phyloP scores from a whole-genome alignment of 805 yeast genomes.

The Starmerella geochares region DNA sequence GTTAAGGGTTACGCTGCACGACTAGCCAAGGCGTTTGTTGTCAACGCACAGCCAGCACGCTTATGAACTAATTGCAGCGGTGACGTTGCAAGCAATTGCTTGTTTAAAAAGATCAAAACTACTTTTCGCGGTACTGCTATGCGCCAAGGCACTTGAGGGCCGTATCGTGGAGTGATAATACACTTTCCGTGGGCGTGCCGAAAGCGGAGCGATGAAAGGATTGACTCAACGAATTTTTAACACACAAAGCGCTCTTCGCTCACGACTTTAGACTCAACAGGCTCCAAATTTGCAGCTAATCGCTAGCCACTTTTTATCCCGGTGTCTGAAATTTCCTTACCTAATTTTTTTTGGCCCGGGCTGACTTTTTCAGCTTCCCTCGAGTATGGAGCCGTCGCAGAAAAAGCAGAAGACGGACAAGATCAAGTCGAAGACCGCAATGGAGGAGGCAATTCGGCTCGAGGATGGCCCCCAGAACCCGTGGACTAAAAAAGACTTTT shows the following conservation, averaged over 20 bases:
- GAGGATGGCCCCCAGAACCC: conserved; percentile 54
- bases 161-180: too few species aligned
- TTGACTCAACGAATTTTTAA: too few species aligned
- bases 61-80: too few species aligned
- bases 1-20: not conserved
- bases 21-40: not conserved
- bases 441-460: conserved; percentile 30
- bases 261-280: too few species aligned
- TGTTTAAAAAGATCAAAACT: too few species aligned
- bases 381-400: conserved; percentile 12
- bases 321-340: not conserved
- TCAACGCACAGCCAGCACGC: too few species aligned
- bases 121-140: too few species aligned
- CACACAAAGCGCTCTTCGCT: not conserved
- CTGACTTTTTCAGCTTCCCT: conserved; percentile 4
- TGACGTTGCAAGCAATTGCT: too few species aligned
- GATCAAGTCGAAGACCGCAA: conserved; percentile 26
- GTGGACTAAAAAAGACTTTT: conserved; percentile 58
- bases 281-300: not conserved
- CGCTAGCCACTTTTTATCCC: not conserved
- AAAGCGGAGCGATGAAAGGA: too few species aligned
- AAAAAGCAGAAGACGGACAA: conserved; percentile 15
- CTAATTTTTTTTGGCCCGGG: conserved; percentile 5
- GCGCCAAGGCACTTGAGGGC: too few species aligned
- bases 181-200: too few species aligned